Evolutionary conservation across 2,329 filamentous ascomycete genomes (phyloP).

Genomic region (Xylaria digitata): DNA sequence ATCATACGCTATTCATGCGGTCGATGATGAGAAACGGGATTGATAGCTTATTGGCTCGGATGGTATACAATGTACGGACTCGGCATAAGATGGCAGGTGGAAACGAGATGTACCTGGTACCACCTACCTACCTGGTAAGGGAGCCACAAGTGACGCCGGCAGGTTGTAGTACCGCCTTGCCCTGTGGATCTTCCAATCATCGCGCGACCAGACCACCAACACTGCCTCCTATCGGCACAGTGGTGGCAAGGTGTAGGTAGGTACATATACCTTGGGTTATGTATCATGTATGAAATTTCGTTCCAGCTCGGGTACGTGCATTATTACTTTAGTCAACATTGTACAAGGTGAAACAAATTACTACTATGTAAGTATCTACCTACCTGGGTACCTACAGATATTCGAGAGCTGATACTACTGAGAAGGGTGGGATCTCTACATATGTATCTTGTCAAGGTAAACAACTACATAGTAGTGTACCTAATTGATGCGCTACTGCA

Average conservation of each 20-base stretch:
- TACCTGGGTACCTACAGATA: no score
- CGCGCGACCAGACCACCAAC: not conserved
- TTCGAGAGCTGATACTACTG: no score
- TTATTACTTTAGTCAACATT: not conserved
- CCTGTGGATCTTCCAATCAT: constrained; percentile 22
- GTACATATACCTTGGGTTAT: no score
- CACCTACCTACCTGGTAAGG: not conserved
- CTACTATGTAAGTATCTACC: no score
- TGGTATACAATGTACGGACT: constrained; percentile 19
- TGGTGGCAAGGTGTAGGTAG: not conserved
- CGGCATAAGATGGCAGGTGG: constrained; percentile 32
- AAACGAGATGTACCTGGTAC: constrained; percentile 26
- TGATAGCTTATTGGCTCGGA: not conserved
- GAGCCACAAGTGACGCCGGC: constrained; percentile 22
- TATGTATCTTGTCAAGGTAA: no score
- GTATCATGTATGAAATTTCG: no score
- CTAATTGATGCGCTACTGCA: no score
- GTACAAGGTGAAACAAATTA: not conserved
- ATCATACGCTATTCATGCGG: not conserved
- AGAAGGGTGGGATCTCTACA: no score
- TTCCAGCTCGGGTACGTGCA: no score
- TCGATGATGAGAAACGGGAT: not conserved
- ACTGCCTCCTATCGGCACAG: no score
- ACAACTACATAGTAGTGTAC: no score
- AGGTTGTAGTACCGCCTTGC: constrained; percentile 23